These are phyloP conservation scores for Lentinula guzmanii DNA, from an alignment of 768 basidiomycete genomes.

Conservation along the genomic window DNA sequence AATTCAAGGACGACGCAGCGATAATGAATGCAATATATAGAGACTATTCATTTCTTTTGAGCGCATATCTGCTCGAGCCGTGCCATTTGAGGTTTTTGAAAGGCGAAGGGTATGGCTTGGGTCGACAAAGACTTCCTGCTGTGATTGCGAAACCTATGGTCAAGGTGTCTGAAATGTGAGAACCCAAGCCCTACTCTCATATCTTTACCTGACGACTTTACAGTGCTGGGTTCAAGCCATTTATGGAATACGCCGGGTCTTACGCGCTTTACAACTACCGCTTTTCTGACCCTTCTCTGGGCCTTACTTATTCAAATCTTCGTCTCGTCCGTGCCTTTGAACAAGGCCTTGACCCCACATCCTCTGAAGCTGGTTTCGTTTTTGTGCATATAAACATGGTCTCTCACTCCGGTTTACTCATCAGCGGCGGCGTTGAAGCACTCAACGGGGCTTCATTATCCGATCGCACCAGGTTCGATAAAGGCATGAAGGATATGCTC, in stretches of 20 bases:
- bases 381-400: conserved; percentile 24
- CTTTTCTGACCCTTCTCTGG: conserved; percentile 15
- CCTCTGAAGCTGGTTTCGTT: conserved; percentile 20
- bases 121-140: conserved; percentile 17
- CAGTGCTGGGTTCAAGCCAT: conserved; percentile 20
- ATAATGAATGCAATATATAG: conserved; percentile 21
- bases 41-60: conserved; percentile 23
- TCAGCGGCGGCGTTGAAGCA: conserved; percentile 17
- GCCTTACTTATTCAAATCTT: conserved; percentile 22
- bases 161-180: conserved; percentile 18
- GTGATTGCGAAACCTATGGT: conserved; percentile 21
- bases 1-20: conserved; percentile 14
- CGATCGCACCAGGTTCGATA: conserved; percentile 15
- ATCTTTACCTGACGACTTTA: background rate
- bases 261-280: conserved; percentile 23
- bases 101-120: conserved; percentile 21
- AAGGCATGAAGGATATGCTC: conserved; percentile 15
- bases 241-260: conserved; percentile 26
- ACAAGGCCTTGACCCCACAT: conserved; percentile 16
- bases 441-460: conserved; percentile 15
- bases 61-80: conserved; percentile 26
- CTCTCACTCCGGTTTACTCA: conserved; percentile 17
- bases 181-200: background rate
- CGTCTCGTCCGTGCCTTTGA: conserved; percentile 28
- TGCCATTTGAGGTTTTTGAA: conserved; percentile 18